Conservation (phyloP, 306 rosid species). For the Glycine tomentella region DNA sequence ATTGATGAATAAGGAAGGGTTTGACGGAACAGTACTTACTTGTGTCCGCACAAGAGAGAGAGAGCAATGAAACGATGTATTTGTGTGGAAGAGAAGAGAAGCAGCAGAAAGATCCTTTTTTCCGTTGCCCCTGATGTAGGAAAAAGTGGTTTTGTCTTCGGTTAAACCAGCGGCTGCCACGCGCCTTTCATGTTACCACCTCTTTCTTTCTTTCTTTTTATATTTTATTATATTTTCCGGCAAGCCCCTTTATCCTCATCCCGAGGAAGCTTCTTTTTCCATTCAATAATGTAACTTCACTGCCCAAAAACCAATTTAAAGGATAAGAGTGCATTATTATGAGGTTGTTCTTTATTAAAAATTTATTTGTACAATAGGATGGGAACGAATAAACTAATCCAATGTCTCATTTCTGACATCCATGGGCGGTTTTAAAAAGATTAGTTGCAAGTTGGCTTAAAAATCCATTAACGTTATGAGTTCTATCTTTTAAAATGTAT, state of each 20-base stretch:
- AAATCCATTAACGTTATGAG: not conserved
- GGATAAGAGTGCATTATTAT: too few species aligned
- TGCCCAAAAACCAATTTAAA: not conserved
- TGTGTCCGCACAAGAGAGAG: not conserved
- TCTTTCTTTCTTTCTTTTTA: not conserved
- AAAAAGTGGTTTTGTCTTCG: not conserved
- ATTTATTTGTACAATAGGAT: not conserved
- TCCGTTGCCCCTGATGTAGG: conserved; percentile 29
- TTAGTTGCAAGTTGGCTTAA: not conserved
- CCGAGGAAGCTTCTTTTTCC: conserved; percentile 10
- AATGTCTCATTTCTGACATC: not conserved
- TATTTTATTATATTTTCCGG: not conserved
- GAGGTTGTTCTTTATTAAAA: too few species aligned
- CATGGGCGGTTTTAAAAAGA: not conserved
- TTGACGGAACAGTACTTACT: conserved; percentile 34
- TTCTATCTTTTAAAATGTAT: not conserved
- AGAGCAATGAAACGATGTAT: not conserved
- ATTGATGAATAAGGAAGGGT: conserved; percentile 45
- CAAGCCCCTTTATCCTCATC: conserved; percentile 17
- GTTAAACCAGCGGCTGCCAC: conserved; percentile 39
- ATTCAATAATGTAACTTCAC: conserved; percentile 10
- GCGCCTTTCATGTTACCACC: conserved; percentile 5
- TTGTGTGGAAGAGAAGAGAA: conserved; percentile 13
- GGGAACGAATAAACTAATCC: not conserved
- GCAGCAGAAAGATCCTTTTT: not conserved